Percentiles rank a stretch among this genome's conserved stretches.
phyloP scores from a whole-genome alignment of 257 asterid genomes.

The Solanum appendiculatum region DNA sequence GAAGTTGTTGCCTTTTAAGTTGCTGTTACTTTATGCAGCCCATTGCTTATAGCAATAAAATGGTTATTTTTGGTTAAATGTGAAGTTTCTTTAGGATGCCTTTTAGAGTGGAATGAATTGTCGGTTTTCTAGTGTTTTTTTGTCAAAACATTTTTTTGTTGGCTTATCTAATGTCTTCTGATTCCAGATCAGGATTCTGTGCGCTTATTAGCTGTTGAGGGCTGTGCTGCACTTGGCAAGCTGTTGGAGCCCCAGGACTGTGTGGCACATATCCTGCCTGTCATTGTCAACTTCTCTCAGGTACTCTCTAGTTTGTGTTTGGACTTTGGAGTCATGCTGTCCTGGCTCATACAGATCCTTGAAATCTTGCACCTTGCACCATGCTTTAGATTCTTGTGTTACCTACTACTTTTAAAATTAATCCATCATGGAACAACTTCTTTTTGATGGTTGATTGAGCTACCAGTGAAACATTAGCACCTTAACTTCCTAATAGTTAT shows the following conservation, averaged over 20 bases:
- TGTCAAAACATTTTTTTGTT: neutral
- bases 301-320: neutral
- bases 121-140: neutral
- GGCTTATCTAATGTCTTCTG: neutral
- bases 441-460: neutral
- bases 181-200: slow-evolving; percentile 85
- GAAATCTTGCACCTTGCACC: neutral
- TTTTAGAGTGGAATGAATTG: neutral
- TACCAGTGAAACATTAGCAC: neutral
- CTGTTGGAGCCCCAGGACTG: slow-evolving; percentile 92
- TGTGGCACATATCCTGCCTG: slow-evolving; percentile 78
- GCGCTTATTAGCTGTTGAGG: slow-evolving; percentile 83
- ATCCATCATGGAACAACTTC: neutral
- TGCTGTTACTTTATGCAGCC: neutral
- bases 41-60: neutral
- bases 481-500: neutral
- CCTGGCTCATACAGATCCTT: neutral
- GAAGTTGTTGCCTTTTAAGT: neutral
- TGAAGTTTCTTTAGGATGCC: neutral
- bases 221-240: slow-evolving; percentile 95
- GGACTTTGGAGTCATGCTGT: neutral
- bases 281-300: slow-evolving; percentile 80
- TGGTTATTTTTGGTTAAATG: neutral
- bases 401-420: no score
- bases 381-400: neutral